Percentiles rank a stretch among this genome's conserved stretches.
phyloP scores from a whole-genome alignment of 2,329 filamentous ascomycete genomes.

The Sporothrix variecibatus region DNA sequence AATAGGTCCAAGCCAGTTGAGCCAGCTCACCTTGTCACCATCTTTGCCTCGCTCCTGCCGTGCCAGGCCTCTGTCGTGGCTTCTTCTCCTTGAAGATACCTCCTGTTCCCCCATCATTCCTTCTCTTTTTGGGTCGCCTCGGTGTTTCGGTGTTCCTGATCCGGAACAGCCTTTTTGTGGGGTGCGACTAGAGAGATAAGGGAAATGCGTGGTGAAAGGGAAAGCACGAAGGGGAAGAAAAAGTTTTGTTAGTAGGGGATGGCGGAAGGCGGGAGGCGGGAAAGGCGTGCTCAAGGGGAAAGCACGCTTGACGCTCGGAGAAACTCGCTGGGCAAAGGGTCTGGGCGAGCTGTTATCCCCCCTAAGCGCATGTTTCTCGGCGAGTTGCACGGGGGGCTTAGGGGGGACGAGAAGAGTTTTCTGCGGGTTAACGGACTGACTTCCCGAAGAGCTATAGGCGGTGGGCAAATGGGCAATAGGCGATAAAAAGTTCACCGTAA shows the following conservation, averaged over 20 bases:
- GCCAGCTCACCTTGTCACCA: neutral
- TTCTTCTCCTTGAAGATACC: neutral
- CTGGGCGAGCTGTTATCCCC: neutral
- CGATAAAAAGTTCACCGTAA: neutral
- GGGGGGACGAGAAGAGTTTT: neutral
- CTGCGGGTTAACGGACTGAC: constrained; percentile 22
- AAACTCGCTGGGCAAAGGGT: neutral
- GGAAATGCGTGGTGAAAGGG: neutral
- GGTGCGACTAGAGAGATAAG: constrained; percentile 21
- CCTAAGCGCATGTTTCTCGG: constrained; percentile 18
- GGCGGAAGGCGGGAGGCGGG: constrained; percentile 10
- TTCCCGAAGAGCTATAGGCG: constrained; percentile 3
- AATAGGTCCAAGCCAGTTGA: neutral
- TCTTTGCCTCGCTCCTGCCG: constrained; percentile 3
- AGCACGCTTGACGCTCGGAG: neutral
- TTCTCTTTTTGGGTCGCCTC: neutral
- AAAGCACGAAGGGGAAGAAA: neutral
- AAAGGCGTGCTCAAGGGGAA: constrained; percentile 15
- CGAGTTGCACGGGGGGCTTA: neutral
- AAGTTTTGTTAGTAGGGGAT: neutral
- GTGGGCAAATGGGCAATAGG: neutral
- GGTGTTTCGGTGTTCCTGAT: constrained; percentile 14
- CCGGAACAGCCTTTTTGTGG: constrained; percentile 13
- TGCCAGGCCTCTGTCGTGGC: neutral
- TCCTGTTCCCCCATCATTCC: neutral